Conservation (phyloP, 768 basidiomycete species). For the Rhizopogon vinicolor region DNA sequence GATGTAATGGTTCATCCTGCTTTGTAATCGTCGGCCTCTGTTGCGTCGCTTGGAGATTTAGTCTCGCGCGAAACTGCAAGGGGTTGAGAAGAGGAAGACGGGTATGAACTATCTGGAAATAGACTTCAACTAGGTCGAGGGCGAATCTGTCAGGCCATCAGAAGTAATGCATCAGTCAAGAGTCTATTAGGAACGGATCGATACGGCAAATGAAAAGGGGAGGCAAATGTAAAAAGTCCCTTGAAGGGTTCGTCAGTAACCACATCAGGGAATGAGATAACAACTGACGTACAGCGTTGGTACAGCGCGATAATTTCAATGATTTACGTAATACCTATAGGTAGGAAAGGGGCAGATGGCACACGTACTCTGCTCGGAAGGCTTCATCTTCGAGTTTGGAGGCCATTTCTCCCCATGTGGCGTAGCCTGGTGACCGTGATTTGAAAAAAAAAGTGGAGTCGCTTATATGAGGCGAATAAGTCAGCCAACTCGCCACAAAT, state of each 20-base stretch:
- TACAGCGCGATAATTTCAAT: slow-evolving; percentile 14
- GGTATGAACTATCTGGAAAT: slow-evolving; percentile 89
- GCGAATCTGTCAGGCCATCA: slow-evolving; percentile 64
- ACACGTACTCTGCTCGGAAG: slow-evolving; percentile 80
- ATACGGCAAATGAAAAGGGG: slow-evolving; percentile 25
- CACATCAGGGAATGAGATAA: slow-evolving; percentile 10
- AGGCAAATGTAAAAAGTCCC: slow-evolving; percentile 12
- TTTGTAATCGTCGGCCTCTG: slow-evolving; percentile 20
- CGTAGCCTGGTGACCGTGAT: slow-evolving; percentile 46
- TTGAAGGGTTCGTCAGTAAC: slow-evolving; percentile 13
- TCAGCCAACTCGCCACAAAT: slow-evolving; percentile 9
- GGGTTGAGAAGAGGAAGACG: slow-evolving; percentile 87
- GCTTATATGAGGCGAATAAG: slow-evolving; percentile 23
- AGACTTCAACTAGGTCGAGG: slow-evolving; percentile 90
- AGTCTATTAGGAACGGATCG: slow-evolving; percentile 10
- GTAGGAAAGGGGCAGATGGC: slow-evolving; percentile 23
- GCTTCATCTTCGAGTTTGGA: slow-evolving; percentile 64
- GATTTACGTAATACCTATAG: slow-evolving; percentile 24
- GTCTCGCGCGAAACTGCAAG: slow-evolving; percentile 68
- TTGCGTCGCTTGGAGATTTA: slow-evolving; percentile 38
- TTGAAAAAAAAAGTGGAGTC: slow-evolving; percentile 32
- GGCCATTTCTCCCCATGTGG: slow-evolving; percentile 74
- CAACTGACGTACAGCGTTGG: slow-evolving; percentile 22
- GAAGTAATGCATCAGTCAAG: slow-evolving; percentile 6
- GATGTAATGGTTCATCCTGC: slow-evolving; percentile 50